Percentiles rank a stretch among this genome's conserved stretches.
phyloP scores from a whole-genome alignment of 805 yeast genomes.

The Metschnikowia matae region DNA sequence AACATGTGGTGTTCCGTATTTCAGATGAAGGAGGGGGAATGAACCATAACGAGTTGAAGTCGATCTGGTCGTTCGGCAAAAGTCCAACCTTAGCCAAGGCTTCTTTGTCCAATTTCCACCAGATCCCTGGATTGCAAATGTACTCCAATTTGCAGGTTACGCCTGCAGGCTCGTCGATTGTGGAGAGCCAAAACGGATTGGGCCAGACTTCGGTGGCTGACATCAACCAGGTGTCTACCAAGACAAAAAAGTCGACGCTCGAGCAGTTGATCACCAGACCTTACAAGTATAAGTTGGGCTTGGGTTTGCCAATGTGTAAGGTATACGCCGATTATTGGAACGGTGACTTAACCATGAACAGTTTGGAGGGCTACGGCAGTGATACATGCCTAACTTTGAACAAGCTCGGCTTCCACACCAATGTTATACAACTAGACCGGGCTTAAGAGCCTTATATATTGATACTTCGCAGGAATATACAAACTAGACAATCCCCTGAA shows the following conservation, averaged over 20 bases:
- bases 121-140: slow-evolving; percentile 57
- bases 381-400: slow-evolving; percentile 80
- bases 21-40: slow-evolving; percentile 93
- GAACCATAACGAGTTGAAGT: slow-evolving; percentile 49
- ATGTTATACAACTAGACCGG: slow-evolving; percentile 64
- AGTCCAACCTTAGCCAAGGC: slow-evolving; percentile 54
- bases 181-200: slow-evolving; percentile 23
- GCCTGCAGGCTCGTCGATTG: slow-evolving; percentile 36
- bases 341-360: slow-evolving; percentile 77
- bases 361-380: slow-evolving; percentile 87
- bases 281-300: slow-evolving; percentile 69
- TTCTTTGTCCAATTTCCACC: slow-evolving; percentile 63
- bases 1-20: slow-evolving; percentile 68
- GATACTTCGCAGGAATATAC: background rate
- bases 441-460: slow-evolving; percentile 39
- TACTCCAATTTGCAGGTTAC: slow-evolving; percentile 42
- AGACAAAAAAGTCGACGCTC: slow-evolving; percentile 49
- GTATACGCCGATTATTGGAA: slow-evolving; percentile 97
- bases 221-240: slow-evolving; percentile 26
- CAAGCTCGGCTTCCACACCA: slow-evolving; percentile 67
- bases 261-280: slow-evolving; percentile 67
- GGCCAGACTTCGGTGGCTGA: slow-evolving; percentile 42
- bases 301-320: slow-evolving; percentile 89
- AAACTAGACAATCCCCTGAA: background rate
- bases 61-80: slow-evolving; percentile 87